phyloP scores from a whole-genome alignment of 2,329 filamentous ascomycete genomes.

The Pyricularia sp. region DNA sequence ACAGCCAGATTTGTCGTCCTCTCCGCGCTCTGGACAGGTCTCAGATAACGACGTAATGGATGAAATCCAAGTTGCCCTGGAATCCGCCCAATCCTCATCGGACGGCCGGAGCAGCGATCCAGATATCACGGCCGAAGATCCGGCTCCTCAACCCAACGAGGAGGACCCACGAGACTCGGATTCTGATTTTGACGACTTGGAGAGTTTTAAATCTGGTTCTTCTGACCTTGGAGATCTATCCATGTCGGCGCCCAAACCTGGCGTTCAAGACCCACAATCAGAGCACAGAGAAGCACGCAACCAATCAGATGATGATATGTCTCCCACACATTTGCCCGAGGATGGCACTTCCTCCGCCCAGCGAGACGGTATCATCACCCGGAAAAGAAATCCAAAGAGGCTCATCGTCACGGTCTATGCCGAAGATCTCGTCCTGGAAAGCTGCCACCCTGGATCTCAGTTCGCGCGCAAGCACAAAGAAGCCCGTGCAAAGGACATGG shows the following conservation, averaged over 20 bases:
- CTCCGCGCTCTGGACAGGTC: constrained; percentile 8
- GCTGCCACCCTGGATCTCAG: neutral
- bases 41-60: constrained; percentile 38
- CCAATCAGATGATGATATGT: neutral
- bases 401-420: neutral
- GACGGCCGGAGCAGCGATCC: neutral
- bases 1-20: neutral
- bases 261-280: neutral
- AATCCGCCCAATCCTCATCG: neutral
- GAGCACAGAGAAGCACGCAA: neutral
- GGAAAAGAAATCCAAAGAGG: neutral
- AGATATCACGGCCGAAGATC: neutral
- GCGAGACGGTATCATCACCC: neutral
- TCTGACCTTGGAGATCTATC: neutral
- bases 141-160: neutral
- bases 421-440: neutral
- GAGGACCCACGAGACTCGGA: neutral
- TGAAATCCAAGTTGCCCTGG: constrained; percentile 42
- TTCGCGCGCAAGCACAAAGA: neutral
- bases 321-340: neutral
- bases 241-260: neutral
- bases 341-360: neutral
- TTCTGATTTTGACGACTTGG: neutral
- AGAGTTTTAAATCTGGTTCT: neutral
- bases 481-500: neutral